A percentile compares a stretch with the other conserved stretches of the same genome.
These are phyloP conservation scores for Yarrowia galli DNA, from an alignment of 1,139 yeast species.

Conservation along the genomic window DNA sequence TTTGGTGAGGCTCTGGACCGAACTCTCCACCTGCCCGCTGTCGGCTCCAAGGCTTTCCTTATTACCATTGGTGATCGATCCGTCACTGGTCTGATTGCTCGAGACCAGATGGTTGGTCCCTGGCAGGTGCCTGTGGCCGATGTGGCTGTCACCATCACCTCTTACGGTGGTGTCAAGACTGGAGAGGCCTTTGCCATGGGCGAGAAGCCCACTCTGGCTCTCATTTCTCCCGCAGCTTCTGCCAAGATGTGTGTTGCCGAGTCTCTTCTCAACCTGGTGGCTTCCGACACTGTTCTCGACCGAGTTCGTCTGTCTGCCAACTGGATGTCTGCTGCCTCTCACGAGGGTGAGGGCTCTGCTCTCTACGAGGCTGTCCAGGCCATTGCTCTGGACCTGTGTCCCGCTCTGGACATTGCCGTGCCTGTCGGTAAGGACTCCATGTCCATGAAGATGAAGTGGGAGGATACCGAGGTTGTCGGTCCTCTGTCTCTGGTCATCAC, in stretches of 20 bases:
- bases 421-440: constrained; percentile 99
- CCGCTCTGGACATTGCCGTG: constrained; percentile 86
- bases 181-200: constrained; percentile 99
- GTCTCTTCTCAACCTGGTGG: constrained; percentile 84
- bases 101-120: constrained; percentile 99
- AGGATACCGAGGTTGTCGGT: constrained; percentile 77
- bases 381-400: constrained; percentile 92
- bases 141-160: constrained; percentile 94
- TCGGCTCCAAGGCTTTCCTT: constrained; percentile 92
- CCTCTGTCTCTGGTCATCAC: constrained; percentile 93
- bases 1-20: constrained; percentile 73
- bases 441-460: constrained; percentile 99
- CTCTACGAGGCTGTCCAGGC: constrained; percentile 98
- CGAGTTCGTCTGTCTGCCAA: constrained; percentile 91
- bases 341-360: constrained; percentile 94
- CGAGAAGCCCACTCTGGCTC: constrained; percentile 90
- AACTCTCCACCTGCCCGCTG: constrained; percentile 89
- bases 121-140: constrained; percentile 99
- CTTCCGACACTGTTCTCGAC: constrained; percentile 83
- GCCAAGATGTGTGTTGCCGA: constrained; percentile 98
- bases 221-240: constrained; percentile 92
- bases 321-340: constrained; percentile 99
- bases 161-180: constrained; percentile 79
- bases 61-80: constrained; percentile 98
- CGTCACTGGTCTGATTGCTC: constrained; percentile 93